Conservation (phyloP, 257 asterid genomes). For the Paraleonurus japonicus region DNA sequence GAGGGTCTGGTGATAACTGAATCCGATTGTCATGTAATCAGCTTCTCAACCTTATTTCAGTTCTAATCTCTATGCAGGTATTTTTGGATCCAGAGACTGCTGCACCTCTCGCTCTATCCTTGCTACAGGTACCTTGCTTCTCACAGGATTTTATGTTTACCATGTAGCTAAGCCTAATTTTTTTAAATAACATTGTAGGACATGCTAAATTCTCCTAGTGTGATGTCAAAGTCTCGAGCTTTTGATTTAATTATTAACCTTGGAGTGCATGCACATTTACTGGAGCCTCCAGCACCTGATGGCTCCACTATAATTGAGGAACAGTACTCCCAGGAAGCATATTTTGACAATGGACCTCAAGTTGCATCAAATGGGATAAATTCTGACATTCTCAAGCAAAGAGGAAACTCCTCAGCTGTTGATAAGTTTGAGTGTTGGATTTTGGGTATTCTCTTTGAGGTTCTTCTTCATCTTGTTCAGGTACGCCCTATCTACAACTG, state of each 20-base stretch:
- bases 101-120: constrained; percentile 88
- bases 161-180: constrained; percentile 27
- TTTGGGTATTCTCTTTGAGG: constrained; percentile 91
- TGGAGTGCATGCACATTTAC: constrained; percentile 95
- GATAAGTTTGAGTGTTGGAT: constrained; percentile 96
- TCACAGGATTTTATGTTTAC: constrained; percentile 20
- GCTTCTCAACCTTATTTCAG: constrained; percentile 28
- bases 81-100: constrained; percentile 91
- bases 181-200: constrained; percentile 57
- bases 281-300: constrained; percentile 92
- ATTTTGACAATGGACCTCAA: constrained; percentile 64
- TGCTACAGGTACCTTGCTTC: constrained; percentile 75
- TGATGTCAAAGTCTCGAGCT: constrained; percentile 87
- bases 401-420: constrained; percentile 58
- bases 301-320: constrained; percentile 70
- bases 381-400: constrained; percentile 50
- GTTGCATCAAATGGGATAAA: constrained; percentile 50
- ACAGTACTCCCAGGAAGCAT: constrained; percentile 75
- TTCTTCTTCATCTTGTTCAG: constrained; percentile 98
- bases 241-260: constrained; percentile 94
- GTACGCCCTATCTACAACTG: constrained; percentile 39
- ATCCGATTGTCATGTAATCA: constrained; percentile 16
- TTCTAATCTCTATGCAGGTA: constrained; percentile 66
- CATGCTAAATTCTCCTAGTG: constrained; percentile 80
- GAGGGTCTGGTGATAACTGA: neutral